Evolutionary conservation across 768 basidiomycete genomes (phyloP).

Genomic region (Leccinum pellstonianum): DNA sequence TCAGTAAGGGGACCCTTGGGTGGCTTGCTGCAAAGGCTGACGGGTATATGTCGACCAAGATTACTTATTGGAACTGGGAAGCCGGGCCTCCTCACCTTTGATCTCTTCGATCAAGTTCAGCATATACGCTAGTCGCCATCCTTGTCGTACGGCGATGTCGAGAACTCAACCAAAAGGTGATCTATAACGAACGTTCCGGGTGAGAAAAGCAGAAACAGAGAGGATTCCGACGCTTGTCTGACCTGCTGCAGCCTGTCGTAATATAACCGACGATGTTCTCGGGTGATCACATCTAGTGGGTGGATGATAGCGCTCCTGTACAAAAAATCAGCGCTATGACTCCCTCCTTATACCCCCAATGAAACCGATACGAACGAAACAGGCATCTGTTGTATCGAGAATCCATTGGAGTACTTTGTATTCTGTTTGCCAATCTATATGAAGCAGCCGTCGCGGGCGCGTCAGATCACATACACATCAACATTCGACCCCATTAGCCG

Average conservation of each 20-base stretch:
- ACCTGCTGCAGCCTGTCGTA: no score
- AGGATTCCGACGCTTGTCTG: no score
- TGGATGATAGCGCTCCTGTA: constrained; percentile 16
- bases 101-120: no score
- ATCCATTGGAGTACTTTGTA: constrained; percentile 49
- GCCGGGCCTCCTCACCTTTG: no score
- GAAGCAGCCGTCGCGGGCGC: neutral
- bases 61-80: no score
- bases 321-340: neutral
- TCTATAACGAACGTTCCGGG: no score
- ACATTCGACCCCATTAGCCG: neutral
- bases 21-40: constrained; percentile 22
- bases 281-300: constrained; percentile 40
- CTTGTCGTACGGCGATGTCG: no score
- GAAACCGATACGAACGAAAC: constrained; percentile 43
- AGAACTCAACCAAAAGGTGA: no score
- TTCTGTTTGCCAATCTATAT: constrained; percentile 45
- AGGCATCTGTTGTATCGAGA: constrained; percentile 58
- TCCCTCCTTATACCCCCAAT: neutral
- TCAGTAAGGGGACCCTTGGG: constrained; percentile 9
- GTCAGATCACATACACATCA: neutral
- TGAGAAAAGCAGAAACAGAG: no score
- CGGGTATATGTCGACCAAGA: no score
- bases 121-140: no score
- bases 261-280: no score